Evolutionary conservation across 192 early-diverging fungal genomes (phyloP), one percentile per base, ranked within the genome.

Genomic region (Coemansia sp.): DNA sequence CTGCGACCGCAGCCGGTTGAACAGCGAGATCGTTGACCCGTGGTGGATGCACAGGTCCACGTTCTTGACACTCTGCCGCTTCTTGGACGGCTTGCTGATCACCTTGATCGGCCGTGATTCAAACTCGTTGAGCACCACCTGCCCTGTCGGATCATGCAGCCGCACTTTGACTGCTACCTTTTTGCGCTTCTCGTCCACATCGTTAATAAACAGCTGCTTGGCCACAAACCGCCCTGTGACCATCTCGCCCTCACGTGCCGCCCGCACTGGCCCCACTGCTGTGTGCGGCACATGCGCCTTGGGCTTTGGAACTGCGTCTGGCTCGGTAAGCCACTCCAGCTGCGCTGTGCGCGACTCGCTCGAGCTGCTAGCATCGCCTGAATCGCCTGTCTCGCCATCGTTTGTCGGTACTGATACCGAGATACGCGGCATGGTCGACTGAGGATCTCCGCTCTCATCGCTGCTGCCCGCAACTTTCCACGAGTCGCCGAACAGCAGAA

Each of bases 41-140:
- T 93, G 92, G 72, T 88, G 87, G 52, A 96, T 92, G 58, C 92
- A 89, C 40, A 93, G 73, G 60, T 90, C 86, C 73, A 89, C 87
- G 70, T 90, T 90, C 67, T 93, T 92, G 15, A 86, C 84, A 49
- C 88, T 92, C 58, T 93, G 90, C 46, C 89, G 84, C 80, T 94
- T 94, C 78, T 93, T 94, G 46, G 86, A 88, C 2, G 95, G 93
- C 75, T 97, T 97, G 63, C 89, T 92, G 56, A 97, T 94, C 17
- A 95, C 90, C 56, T 91, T 92, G 66, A 97, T 89, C 5, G 89
- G 87, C 40, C 85, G 85, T 44, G 89, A 89, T 18, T 88, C 84
- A 74, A 94, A 88, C 42, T 85, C 85, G 17, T 87, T 86, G 26
- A 89, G 66, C 48, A 79, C 67, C 7, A 87, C 60, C 34, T 85